Evolutionary conservation across 371 early-diverging fungal species (phyloP).

Genomic region (Parasitella parasitica): DNA sequence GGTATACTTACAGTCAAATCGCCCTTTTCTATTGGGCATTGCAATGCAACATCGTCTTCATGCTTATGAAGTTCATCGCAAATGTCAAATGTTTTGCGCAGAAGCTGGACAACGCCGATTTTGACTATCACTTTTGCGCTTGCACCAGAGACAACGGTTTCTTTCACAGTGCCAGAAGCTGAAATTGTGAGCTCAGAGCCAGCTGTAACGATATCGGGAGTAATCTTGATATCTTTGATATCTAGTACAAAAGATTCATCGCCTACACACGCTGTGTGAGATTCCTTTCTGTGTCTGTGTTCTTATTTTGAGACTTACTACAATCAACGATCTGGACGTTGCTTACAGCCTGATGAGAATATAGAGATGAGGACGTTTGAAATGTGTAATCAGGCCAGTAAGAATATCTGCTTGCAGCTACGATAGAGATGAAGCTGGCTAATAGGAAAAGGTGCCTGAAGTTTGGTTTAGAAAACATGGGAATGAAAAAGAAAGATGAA

Average conservation of each 20-base stretch:
- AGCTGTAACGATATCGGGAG: slow-evolving; percentile 11
- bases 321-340: slow-evolving; percentile 2
- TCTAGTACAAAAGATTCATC: background rate
- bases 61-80: slow-evolving; percentile 14
- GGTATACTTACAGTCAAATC: background rate
- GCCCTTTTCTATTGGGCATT: slow-evolving; percentile 22
- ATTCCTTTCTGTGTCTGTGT: background rate
- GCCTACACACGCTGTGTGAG: background rate
- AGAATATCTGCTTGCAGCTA: background rate
- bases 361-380: background rate
- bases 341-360: background rate
- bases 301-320: background rate
- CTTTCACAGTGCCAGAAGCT: slow-evolving; percentile 7
- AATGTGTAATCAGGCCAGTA: background rate
- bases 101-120: slow-evolving; percentile 9
- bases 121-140: slow-evolving; percentile 16
- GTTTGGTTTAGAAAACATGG: background rate
- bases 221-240: background rate
- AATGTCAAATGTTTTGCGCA: slow-evolving; percentile 19
- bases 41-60: slow-evolving; percentile 17
- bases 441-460: background rate
- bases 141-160: background rate
- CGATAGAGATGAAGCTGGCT: background rate
- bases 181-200: slow-evolving; percentile 15
- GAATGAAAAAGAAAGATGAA: background rate